Evolutionary conservation across 257 asterid genomes (phyloP).

Genomic region (Scutellaria minor): DNA sequence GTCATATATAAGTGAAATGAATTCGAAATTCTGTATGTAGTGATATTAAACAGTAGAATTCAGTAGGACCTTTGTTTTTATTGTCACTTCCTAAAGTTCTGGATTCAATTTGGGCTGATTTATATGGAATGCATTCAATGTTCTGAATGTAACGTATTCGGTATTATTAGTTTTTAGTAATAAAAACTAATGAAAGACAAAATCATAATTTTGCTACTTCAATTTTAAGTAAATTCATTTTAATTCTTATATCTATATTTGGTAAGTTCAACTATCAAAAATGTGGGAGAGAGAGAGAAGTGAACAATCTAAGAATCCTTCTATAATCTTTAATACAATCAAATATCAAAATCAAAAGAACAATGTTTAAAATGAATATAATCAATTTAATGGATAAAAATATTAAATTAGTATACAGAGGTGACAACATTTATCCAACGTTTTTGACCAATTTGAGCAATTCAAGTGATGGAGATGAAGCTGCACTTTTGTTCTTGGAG

Average conservation of each 20-base stretch:
- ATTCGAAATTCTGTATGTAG: not conserved
- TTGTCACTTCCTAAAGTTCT: not conserved
- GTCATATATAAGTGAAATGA: not conserved
- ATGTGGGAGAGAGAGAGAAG: not conserved
- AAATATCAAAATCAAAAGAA: not conserved
- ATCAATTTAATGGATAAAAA: not conserved
- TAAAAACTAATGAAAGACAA: not conserved
- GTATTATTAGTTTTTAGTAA: not conserved
- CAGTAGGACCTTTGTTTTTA: not conserved
- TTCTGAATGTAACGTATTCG: not conserved
- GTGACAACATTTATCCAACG: too few relatives aligned
- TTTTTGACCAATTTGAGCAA: too few relatives aligned
- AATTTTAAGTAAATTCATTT: not conserved
- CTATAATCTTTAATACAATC: not conserved
- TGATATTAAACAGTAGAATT: not conserved
- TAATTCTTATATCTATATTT: not conserved
- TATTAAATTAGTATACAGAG: too few relatives aligned
- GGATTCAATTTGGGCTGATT: not conserved
- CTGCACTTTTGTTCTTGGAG: too few relatives aligned
- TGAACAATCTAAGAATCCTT: not conserved
- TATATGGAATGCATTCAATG: not conserved
- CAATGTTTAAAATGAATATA: not conserved
- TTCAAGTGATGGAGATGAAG: too few relatives aligned
- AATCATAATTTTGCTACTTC: not conserved
- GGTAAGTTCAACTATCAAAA: not conserved